These are phyloP conservation scores for Colletotrichum destructivum DNA, from an alignment of 2,329 filamentous ascomycete genomes.

Conservation along the genomic window DNA sequence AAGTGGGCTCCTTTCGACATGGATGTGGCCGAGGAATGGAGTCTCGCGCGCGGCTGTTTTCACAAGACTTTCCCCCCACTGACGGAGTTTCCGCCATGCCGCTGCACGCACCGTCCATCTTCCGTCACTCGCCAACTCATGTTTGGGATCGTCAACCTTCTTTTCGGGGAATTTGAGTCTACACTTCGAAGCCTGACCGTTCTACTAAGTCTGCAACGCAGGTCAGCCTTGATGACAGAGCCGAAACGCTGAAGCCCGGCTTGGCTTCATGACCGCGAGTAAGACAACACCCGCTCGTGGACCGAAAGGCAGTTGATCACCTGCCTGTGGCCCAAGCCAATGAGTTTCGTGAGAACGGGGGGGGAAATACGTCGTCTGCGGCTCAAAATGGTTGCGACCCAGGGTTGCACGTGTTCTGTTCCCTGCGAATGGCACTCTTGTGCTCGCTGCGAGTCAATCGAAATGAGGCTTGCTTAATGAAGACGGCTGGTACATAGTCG, in stretches of 20 bases:
- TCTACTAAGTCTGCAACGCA: no score
- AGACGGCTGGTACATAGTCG: constrained; percentile 18
- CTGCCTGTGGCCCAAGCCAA: background rate
- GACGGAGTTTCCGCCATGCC: background rate
- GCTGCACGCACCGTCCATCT: no score
- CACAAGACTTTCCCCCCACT: background rate
- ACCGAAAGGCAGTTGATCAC: background rate
- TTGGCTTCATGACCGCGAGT: background rate
- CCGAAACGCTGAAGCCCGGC: background rate
- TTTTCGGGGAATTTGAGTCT: background rate
- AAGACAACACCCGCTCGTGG: background rate
- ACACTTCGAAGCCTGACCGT: background rate
- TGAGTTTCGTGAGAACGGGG: background rate
- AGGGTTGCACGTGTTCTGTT: background rate
- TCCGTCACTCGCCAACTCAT: no score
- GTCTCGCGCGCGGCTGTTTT: constrained; percentile 8
- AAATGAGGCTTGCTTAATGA: constrained; percentile 20
- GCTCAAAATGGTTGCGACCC: background rate
- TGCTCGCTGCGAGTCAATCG: constrained; percentile 7
- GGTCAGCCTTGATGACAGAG: background rate
- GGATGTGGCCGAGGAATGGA: background rate
- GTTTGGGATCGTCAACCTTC: no score
- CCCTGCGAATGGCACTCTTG: background rate
- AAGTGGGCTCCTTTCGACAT: background rate
- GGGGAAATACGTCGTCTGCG: background rate